A percentile compares a stretch with the other conserved stretches of the same genome.
Evolutionary conservation across 371 early-diverging fungal species (phyloP).

Genomic region (Apophysomyces ossiformis): DNA sequence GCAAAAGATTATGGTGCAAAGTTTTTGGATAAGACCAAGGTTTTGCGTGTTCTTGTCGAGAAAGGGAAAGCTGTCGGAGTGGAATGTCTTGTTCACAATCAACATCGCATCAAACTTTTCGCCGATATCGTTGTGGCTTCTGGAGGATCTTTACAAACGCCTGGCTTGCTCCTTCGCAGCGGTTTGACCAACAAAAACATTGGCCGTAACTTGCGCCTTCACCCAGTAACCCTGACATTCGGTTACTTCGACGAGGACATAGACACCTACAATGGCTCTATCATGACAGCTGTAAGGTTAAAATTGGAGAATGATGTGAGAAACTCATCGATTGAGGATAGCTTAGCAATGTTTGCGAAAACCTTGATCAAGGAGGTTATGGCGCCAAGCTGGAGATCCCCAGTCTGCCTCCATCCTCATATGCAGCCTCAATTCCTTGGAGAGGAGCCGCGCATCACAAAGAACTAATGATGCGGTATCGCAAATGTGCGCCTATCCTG

Average conservation of each 20-base stretch:
- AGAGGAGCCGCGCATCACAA: slow-evolving; percentile 53
- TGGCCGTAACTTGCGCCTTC: slow-evolving; percentile 61
- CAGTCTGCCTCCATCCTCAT: slow-evolving; percentile 45
- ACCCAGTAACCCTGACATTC: slow-evolving; percentile 57
- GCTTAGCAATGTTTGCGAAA: slow-evolving; percentile 46
- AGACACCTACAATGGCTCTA: slow-evolving; percentile 57
- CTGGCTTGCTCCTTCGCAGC: slow-evolving; percentile 61
- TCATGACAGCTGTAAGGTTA: slow-evolving; percentile 59
- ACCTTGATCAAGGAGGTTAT: slow-evolving; percentile 56
- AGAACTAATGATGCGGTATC: slow-evolving; percentile 46
- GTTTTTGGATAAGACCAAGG: slow-evolving; percentile 62
- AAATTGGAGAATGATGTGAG: neutral
- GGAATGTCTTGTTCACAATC: slow-evolving; percentile 26
- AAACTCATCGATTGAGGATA: slow-evolving; percentile 14
- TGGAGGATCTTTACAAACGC: slow-evolving; percentile 69
- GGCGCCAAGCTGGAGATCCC: slow-evolving; percentile 69
- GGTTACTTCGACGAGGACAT: slow-evolving; percentile 57
- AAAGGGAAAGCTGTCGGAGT: slow-evolving; percentile 60
- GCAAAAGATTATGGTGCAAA: slow-evolving; percentile 61
- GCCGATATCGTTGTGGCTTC: slow-evolving; percentile 64
- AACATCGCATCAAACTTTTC: slow-evolving; percentile 19
- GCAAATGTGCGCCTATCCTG: slow-evolving; percentile 48
- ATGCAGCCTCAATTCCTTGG: slow-evolving; percentile 51
- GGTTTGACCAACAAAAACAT: slow-evolving; percentile 70
- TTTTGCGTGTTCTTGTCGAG: slow-evolving; percentile 53